These are phyloP conservation scores for Apiotrichum laibachii DNA, from an alignment of 1,284 basidiomycete genomes.

Conservation along the genomic window DNA sequence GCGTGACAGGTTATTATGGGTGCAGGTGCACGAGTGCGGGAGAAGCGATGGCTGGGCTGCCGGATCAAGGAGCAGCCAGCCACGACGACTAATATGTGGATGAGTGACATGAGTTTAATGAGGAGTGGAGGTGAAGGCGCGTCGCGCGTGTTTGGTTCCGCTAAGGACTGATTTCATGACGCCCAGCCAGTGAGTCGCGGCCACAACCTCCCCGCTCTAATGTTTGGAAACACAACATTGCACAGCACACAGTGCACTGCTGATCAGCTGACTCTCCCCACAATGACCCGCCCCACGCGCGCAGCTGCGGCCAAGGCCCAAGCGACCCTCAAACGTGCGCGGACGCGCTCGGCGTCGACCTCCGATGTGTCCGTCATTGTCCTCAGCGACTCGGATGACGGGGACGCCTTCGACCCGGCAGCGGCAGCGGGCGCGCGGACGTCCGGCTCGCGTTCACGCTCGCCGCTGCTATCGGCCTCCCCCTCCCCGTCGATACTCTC, in stretches of 20 bases:
- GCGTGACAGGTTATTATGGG: too few species aligned
- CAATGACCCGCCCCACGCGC: not conserved
- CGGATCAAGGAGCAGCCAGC: too few species aligned
- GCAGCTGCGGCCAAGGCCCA: slow-evolving; percentile 2
- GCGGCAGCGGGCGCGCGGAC: not conserved
- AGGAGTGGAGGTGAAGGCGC: too few species aligned
- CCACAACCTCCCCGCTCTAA: too few species aligned
- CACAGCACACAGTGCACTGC: not conserved
- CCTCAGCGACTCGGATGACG: too few species aligned
- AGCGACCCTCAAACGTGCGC: not conserved
- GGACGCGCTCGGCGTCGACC: not conserved
- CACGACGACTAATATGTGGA: too few species aligned
- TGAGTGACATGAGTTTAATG: too few species aligned
- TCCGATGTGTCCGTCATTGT: not conserved
- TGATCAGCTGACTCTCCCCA: too few species aligned
- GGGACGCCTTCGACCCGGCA: slow-evolving; percentile 3
- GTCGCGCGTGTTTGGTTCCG: too few species aligned
- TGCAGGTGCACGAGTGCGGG: not conserved
- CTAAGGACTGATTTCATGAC: too few species aligned
- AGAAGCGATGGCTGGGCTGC: not conserved
- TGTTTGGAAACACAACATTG: not conserved
- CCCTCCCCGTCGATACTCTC: not conserved
- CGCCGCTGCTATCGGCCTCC: not conserved
- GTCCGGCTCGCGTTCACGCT: not conserved
- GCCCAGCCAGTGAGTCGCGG: too few species aligned